phyloP scores from a whole-genome alignment of 192 early-diverging fungal species.

The Diversispora epigaea region DNA sequence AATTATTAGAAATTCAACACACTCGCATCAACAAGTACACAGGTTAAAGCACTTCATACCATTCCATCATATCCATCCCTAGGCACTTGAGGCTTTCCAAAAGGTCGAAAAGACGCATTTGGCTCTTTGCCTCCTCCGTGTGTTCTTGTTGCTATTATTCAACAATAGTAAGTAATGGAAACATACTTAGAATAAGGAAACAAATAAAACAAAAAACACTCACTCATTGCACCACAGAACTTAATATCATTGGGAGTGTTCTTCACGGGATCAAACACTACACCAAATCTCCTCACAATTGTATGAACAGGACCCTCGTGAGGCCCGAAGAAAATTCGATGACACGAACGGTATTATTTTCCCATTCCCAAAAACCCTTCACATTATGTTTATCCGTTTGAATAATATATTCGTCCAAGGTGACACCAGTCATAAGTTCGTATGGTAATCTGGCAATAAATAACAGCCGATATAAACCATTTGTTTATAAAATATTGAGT shows the following conservation, averaged over 20 bases:
- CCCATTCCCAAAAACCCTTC: constrained; percentile 22
- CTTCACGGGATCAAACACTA: background rate
- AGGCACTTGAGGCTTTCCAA: constrained; percentile 13
- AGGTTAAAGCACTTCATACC: constrained; percentile 11
- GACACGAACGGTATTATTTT: constrained; percentile 21
- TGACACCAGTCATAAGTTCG: constrained; percentile 10
- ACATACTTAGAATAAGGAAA: background rate
- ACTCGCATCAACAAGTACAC: constrained; percentile 14
- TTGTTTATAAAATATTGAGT: background rate
- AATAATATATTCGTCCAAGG: constrained; percentile 13
- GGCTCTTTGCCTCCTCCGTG: constrained; percentile 1
- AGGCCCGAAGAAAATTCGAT: constrained; percentile 11
- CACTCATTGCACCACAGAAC: background rate
- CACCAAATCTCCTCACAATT: background rate
- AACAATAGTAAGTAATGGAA: constrained; percentile 22
- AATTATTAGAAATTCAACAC: constrained; percentile 13
- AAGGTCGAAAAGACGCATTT: background rate
- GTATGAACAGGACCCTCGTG: constrained; percentile 6
- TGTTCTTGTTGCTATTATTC: constrained; percentile 24
- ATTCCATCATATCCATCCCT: constrained; percentile 20
- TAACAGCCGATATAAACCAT: constrained; percentile 19
- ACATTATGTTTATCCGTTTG: constrained; percentile 25
- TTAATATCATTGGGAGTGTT: background rate
- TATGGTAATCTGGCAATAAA: constrained; percentile 15
- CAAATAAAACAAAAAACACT: constrained; percentile 16